Evolutionary conservation across 495 filamentous ascomycete species (phyloP).

Genomic region (Massariosphaeria phaeospora): DNA sequence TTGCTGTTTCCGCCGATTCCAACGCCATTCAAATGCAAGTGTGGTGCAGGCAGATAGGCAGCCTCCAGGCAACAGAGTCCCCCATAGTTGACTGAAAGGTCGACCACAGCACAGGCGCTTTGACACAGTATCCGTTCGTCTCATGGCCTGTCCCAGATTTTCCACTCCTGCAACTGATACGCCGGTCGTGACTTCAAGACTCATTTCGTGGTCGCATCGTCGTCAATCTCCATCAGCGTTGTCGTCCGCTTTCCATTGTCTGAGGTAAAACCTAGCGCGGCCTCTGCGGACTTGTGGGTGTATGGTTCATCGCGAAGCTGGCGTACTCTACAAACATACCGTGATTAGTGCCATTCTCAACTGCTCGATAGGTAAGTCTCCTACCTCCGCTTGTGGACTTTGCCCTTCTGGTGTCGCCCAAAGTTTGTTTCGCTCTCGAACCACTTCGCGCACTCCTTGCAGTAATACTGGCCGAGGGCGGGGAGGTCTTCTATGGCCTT

Average conservation of each 20-base stretch:
- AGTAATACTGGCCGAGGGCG: constrained; percentile 76
- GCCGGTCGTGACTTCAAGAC: too few species aligned
- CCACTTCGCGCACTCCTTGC: constrained; percentile 92
- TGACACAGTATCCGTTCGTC: too few species aligned
- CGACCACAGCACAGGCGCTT: too few species aligned
- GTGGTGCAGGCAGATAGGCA: neutral
- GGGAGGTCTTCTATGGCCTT: constrained; percentile 84
- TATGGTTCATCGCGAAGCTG: constrained; percentile 75
- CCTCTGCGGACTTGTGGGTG: constrained; percentile 78
- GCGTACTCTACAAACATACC: constrained; percentile 55
- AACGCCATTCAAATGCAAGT: constrained; percentile 21
- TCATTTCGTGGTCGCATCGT: constrained; percentile 3
- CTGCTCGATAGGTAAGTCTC: constrained; percentile 12
- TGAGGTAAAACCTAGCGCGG: constrained; percentile 63
- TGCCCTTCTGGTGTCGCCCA: constrained; percentile 71
- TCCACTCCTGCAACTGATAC: too few species aligned
- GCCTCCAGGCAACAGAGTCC: neutral
- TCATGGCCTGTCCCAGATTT: too few species aligned
- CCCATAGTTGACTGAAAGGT: too few species aligned
- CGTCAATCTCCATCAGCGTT: constrained; percentile 25
- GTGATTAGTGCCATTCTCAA: constrained; percentile 1
- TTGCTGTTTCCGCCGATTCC: neutral
- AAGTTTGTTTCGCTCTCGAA: constrained; percentile 83
- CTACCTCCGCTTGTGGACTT: constrained; percentile 86
- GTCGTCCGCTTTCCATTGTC: constrained; percentile 53